Evolutionary conservation across 2,329 filamentous ascomycete species (phyloP), one percentile per base, ranked within the genome.

Genomic region (Balansia obtecta): DNA sequence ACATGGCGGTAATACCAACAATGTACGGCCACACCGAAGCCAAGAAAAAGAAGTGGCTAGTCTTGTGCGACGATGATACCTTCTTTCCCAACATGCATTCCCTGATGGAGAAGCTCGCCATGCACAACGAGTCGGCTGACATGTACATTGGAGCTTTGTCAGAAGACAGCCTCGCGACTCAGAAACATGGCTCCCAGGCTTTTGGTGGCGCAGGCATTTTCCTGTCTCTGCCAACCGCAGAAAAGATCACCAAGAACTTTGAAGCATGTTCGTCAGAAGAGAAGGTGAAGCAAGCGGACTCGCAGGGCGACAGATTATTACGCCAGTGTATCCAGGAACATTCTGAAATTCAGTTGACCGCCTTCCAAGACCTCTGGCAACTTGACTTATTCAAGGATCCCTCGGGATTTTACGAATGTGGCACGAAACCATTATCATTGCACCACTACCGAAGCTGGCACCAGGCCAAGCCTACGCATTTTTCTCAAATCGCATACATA

Each of bases 391-490:
- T 73, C 52, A 74, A 72, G 43, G 77, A 83, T 59, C 74, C 77
- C 6, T 77, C 76, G 1, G 79, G 79, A 5, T 82, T 82, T 63
- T 83, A 82, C 61, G 79, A 83, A 64, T 72, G 74, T 22, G 77
- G 77, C 32, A 71, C 77, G 53, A 71, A 73, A 54, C 78, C 79
- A 1, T 67, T 82, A 18, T 79, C 76, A 11, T 69, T 83, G 18
- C 79, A 83, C 62, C 79, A 83, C 67, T 82, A 79, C 71, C 79
- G 80, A 58, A 71, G 73, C 51, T 80, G 76, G 76, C 75, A 79
- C 61, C 57, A 63, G n/a, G 73, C 72, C 30, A 66, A 68, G 49
- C 76, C 80, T 46, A 72, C 71, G 57, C 72, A 77, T 53, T 72
- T 79, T 59, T 72, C 74, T 55, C 74, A 76, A 57, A 68, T 82